Base-by-base conservation (phyloP, 768 basidiomycete species). In the Tricholoma bakamatsutake region DNA sequence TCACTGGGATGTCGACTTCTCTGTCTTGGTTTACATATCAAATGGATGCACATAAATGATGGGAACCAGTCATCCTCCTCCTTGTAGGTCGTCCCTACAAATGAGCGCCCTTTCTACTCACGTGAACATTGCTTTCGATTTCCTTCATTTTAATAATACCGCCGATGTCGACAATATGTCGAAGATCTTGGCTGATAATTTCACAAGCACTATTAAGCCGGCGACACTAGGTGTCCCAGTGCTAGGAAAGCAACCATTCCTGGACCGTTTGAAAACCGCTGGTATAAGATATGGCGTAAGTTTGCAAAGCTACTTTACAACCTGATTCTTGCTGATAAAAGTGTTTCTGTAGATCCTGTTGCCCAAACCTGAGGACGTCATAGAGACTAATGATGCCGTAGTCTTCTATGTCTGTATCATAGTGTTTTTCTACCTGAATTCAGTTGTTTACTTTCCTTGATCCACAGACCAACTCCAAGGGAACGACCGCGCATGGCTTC, bases 211-310 rank as follows among this genome's bases (percentile, higher is more conserved):
- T 0, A 28, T 56, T 42, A 46, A 57, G 17, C 60, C 60, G 18
- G 57, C 54, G 4, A 57, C 57, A 17, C 40, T 56, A 7, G 52
- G 52, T 12, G 7, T 46, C 11, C 21, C 54, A 17, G 42, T 43
- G 30, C 24, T 53, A 8, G 54, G 57, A 24, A 61, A 61, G 53
- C 49, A 53, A 42, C 50, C 50, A 11, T 56, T 34, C 48, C 5
- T 61, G 52, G 45, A 30, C 1, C 54, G 57, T 9, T n/a, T 61
- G 15, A 28, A 15, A n/a, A 18, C 8, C 18, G 45, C 57, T 17
- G 57, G 57, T 2, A 53, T 61, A 33, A 61, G 33, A n/a, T 58
- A 54, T 18, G 56, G 56, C 30, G 60, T 61, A 42, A 18, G 57
- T n/a, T 30, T 12, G 9, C 2, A 5, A 7, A 17, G 18, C 28